Base-by-base conservation (phyloP, 1,139 yeast genomes). In the Blastobotrys ciferrii region DNA sequence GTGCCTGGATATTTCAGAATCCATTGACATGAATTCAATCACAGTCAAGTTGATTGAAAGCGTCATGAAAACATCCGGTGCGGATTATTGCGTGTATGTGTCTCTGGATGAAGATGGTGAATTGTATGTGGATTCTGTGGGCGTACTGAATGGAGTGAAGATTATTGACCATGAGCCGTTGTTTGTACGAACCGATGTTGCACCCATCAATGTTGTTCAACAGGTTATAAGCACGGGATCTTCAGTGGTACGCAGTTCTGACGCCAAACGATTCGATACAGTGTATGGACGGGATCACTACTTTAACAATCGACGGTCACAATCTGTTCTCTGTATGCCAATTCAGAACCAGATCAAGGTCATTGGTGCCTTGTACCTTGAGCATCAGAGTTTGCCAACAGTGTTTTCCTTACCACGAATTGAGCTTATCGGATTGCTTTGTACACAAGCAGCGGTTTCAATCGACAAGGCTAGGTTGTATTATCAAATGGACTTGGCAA, bases 381-480 rank as follows among this genome's bases (percentile, higher is more conserved):
- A 78, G 54, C 69, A 66, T 42, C 67, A 61, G 45, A 64, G 60
- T 23, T 46, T 52, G 20, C 45, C 58, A 1, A 50, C 61, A 52
- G 43, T 66, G 20, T 70, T 74, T 51, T 61, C 68, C 4, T 60
- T 64, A 9, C 66, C 69, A 19, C 70, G 73, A 53, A 58, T 71
- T 18, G 78, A 75, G 51, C 61, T 77, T 40, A 63, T 75, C n/a
- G 69, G 69, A 14, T 64, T 78, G 50, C 64, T 78, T 40, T 74
- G 81, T 53, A 72, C 79, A 0, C 82, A 78, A 56, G 81, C 81
- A 3, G 78, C 80, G 0, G 80, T 78, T 18, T 74, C 82, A 1
- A 63, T 78, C 31, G 76, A 74, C 18, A 78, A 78, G 50, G 74
- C 80, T 0, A 67, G 69, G 32, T 61, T 78, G 14, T 77, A 77